Percentiles rank a stretch among this genome's conserved stretches.
phyloP scores from a whole-genome alignment of 768 basidiomycete genomes.

The Fomitopsis pulvina region DNA sequence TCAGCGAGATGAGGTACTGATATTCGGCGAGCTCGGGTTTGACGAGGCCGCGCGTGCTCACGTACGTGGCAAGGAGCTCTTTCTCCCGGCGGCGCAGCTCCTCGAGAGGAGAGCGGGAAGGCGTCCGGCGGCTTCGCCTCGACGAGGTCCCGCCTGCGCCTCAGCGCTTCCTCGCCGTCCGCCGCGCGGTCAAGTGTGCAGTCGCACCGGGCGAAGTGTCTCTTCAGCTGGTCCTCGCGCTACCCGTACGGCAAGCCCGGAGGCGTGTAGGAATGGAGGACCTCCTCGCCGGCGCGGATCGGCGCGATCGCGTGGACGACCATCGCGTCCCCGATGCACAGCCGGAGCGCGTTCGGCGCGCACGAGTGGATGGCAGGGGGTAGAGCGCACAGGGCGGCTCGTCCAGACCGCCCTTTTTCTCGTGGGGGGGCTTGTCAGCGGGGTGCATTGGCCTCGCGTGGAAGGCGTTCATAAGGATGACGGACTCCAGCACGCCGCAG shows the following conservation, averaged over 20 bases:
- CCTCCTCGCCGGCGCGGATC: constrained; percentile 22
- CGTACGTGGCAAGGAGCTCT: no score
- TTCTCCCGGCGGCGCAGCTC: constrained; percentile 7
- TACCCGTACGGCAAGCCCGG: constrained; percentile 5
- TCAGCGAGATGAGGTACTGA: no score
- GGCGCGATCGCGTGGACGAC: constrained; percentile 23
- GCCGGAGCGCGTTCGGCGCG: constrained; percentile 16
- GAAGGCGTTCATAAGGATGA: constrained; percentile 19
- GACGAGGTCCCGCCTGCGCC: no score
- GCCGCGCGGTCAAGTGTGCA: constrained; percentile 10
- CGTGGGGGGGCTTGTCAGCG: neutral
- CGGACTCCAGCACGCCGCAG: constrained; percentile 19
- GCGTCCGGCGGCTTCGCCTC: neutral
- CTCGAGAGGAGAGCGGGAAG: neutral
- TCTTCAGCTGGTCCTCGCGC: constrained; percentile 5
- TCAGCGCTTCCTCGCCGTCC: no score
- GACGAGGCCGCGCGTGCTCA: no score
- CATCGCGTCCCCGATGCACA: constrained; percentile 23
- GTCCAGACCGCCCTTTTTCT: neutral
- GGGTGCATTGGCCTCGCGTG: constrained; percentile 1
- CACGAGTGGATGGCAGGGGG: constrained; percentile 32
- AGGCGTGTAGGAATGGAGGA: constrained; percentile 5
- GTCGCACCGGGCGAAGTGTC: constrained; percentile 10
- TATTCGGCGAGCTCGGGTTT: no score
- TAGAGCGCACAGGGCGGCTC: constrained; percentile 15